A percentile compares a stretch with the other conserved stretches of the same genome.
Conservation (phyloP, 495 filamentous ascomycete species). For the Penicillium ochrochloron region DNA sequence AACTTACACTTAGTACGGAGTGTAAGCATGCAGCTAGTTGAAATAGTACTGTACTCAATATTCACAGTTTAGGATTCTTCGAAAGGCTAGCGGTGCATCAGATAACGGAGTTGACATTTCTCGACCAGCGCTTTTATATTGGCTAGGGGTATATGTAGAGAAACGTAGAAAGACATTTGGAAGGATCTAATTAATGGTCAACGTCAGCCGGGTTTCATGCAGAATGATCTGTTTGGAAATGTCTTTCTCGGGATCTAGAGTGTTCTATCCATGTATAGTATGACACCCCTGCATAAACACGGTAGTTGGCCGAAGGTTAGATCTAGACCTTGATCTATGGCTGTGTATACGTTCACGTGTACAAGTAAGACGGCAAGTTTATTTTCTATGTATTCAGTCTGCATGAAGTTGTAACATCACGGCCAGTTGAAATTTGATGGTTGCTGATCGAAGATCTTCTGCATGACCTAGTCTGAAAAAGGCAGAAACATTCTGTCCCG, state of each 20-base stretch:
- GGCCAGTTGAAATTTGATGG: too few relatives aligned
- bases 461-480: too few relatives aligned
- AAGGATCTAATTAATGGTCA: neutral
- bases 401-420: too few relatives aligned
- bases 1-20: neutral
- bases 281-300: neutral
- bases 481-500: too few relatives aligned
- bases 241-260: neutral
- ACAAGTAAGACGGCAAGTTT: neutral
- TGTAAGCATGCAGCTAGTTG: neutral
- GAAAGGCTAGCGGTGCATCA: neutral
- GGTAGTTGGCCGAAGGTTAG: neutral
- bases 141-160: too few relatives aligned
- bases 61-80: too few relatives aligned
- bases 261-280: neutral
- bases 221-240: slow-evolving; percentile 4
- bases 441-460: too few relatives aligned
- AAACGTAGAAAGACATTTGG: too few relatives aligned
- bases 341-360: neutral
- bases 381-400: neutral
- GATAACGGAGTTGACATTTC: neutral
- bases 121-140: neutral
- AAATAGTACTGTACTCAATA: too few relatives aligned
- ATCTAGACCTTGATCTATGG: neutral
- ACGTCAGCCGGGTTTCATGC: slow-evolving; percentile 6